Percentiles rank a stretch among this genome's conserved stretches.
These are phyloP conservation scores for Zygoascus hellenicus DNA, from an alignment of 1,139 yeast species.

Conservation along the genomic window DNA sequence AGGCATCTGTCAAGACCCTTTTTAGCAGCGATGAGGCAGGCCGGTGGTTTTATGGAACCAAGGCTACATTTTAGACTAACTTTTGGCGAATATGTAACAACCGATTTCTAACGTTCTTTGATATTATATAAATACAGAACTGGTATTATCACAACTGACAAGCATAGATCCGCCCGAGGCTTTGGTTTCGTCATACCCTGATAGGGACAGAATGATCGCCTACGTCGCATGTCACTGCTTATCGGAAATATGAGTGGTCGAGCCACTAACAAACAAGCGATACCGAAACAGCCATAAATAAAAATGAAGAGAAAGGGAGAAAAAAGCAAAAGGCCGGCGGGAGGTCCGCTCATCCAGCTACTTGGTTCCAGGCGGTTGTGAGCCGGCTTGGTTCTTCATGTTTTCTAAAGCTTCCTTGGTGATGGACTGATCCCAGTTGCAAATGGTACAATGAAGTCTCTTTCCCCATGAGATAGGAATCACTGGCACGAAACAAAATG, in stretches of 20 bases:
- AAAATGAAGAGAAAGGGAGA: neutral
- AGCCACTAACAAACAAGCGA: neutral
- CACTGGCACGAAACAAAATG: slow-evolving; percentile 44
- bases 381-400: slow-evolving; percentile 22
- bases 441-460: slow-evolving; percentile 38
- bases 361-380: neutral
- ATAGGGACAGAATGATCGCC: no score
- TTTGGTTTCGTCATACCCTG: no score
- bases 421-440: slow-evolving; percentile 44
- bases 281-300: neutral
- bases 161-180: no score
- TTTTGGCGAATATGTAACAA: no score
- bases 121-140: no score
- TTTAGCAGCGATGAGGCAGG: no score
- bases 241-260: neutral
- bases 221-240: no score
- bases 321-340: neutral
- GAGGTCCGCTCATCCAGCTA: neutral
- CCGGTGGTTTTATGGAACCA: no score
- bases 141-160: no score
- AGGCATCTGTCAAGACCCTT: no score
- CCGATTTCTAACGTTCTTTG: no score
- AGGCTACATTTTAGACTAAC: no score
- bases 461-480: slow-evolving; percentile 45
- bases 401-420: slow-evolving; percentile 34